phyloP scores from a whole-genome alignment of 202 grass and related monocot species.

The Schoenoplectus tabernaemontani region DNA sequence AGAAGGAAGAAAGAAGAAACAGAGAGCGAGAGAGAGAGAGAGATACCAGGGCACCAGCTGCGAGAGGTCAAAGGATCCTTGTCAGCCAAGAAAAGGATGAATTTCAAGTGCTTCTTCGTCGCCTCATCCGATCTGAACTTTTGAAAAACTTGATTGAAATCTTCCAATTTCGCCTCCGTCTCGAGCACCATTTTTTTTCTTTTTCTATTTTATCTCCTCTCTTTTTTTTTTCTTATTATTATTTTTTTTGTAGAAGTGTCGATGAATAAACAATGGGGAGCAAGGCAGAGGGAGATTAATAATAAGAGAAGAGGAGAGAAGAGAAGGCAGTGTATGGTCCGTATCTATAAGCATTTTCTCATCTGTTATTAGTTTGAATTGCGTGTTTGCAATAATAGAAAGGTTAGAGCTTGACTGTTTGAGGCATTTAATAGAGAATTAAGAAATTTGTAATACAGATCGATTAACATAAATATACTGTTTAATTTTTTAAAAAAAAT shows the following conservation, averaged over 20 bases:
- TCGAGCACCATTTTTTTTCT: conserved; percentile 19
- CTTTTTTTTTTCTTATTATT: not conserved
- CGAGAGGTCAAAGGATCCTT: conserved; percentile 53
- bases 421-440: not conserved
- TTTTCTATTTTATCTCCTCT: not conserved
- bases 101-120: conserved; percentile 34
- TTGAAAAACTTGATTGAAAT: conserved; percentile 32
- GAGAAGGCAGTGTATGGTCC: not conserved
- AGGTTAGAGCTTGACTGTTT: not conserved
- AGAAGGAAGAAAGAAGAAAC: not conserved
- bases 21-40: not conserved
- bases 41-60: conserved; percentile 72
- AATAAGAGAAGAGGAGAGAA: not conserved
- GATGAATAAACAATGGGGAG: not conserved
- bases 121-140: conserved; percentile 21
- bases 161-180: conserved; percentile 26
- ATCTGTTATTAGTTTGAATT: not conserved
- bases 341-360: not conserved
- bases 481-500: too few species aligned
- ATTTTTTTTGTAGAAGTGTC: not conserved
- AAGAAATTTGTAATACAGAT: not conserved
- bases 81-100: conserved; percentile 88
- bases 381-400: not conserved
- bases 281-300: not conserved
- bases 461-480: too few species aligned